Evolutionary conservation across 805 yeast genomes (phyloP).

Genomic region (Nakazawaea ishiwadae): DNA sequence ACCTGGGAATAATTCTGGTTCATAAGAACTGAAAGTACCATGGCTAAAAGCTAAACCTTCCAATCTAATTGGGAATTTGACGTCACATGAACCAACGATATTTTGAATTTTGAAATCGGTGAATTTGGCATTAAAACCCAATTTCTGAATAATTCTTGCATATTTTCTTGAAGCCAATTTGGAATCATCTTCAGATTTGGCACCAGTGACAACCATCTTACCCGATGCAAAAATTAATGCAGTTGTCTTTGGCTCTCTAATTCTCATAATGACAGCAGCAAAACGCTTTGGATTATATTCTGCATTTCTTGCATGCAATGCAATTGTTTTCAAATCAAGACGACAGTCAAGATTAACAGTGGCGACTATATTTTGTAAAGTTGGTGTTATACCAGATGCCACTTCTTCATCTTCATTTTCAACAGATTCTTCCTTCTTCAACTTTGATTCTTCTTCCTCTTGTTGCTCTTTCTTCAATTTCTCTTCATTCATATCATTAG

Average conservation of each 20-base stretch:
- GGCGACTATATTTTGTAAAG: slow-evolving; percentile 93
- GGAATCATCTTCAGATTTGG: slow-evolving; percentile 98
- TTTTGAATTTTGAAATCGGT: slow-evolving; percentile 98
- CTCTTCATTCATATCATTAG: slow-evolving; percentile 25
- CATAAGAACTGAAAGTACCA: slow-evolving; percentile 98
- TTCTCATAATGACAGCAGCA: slow-evolving; percentile 99
- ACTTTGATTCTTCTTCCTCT: slow-evolving; percentile 16
- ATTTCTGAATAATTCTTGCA: slow-evolving; percentile 95
- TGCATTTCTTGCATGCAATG: slow-evolving; percentile 97
- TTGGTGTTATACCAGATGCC: slow-evolving; percentile 94
- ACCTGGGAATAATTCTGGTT: slow-evolving; percentile 98
- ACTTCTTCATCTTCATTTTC: slow-evolving; percentile 58
- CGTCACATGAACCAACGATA: slow-evolving; percentile 98
- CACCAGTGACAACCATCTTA: slow-evolving; percentile 99
- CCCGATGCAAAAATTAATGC: slow-evolving; percentile 98
- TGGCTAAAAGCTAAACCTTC: slow-evolving; percentile 98
- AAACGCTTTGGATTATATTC: slow-evolving; percentile 98
- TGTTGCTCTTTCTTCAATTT: slow-evolving; percentile 14
- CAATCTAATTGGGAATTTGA: slow-evolving; percentile 92
- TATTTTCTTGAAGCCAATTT: slow-evolving; percentile 95
- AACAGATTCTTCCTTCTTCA: slow-evolving; percentile 11
- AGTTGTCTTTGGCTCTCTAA: slow-evolving; percentile 97
- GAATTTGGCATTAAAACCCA: slow-evolving; percentile 96
- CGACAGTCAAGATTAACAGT: slow-evolving; percentile 96
- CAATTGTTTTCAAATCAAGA: slow-evolving; percentile 92